phyloP scores from a whole-genome alignment of 495 filamentous ascomycete genomes.

The Tricharina praecox region DNA sequence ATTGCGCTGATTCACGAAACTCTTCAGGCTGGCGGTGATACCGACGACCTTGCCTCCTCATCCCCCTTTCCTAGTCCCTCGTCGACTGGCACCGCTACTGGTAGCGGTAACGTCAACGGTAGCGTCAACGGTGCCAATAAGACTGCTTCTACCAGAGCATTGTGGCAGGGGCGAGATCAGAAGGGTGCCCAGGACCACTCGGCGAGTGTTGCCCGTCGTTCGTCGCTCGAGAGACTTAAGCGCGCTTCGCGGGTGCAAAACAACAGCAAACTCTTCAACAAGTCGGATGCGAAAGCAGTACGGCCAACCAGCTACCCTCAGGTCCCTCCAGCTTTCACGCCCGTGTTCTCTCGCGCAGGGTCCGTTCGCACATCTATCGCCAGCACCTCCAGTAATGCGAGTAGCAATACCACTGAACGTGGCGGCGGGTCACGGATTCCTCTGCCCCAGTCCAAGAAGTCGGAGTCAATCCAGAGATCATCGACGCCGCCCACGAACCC shows the following conservation, averaged over 20 bases:
- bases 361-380: slow-evolving; percentile 37
- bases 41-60: slow-evolving; percentile 21
- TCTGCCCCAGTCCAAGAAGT: slow-evolving; percentile 13
- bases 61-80: slow-evolving; percentile 19
- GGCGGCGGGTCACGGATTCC: slow-evolving; percentile 21
- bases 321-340: slow-evolving; percentile 11
- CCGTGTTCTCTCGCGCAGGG: slow-evolving; percentile 46
- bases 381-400: slow-evolving; percentile 33
- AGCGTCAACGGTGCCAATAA: too few species aligned
- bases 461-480: not conserved
- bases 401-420: slow-evolving; percentile 24
- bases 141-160: slow-evolving; percentile 2
- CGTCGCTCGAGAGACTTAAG: slow-evolving; percentile 85
- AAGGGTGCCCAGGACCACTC: slow-evolving; percentile 36
- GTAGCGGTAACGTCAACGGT: too few species aligned
- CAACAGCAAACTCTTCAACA: slow-evolving; percentile 82
- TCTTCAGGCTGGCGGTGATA: slow-evolving; percentile 9
- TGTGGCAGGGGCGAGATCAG: slow-evolving; percentile 14
- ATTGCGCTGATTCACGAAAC: not conserved
- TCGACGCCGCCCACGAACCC: slow-evolving; percentile 34
- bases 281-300: slow-evolving; percentile 71
- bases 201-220: slow-evolving; percentile 53
- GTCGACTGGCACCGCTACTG: slow-evolving; percentile 9
- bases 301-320: slow-evolving; percentile 44
- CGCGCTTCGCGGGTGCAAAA: slow-evolving; percentile 89